These are phyloP conservation scores for Saturnispora zaruensis DNA, from an alignment of 805 yeast genomes.

Conservation along the genomic window DNA sequence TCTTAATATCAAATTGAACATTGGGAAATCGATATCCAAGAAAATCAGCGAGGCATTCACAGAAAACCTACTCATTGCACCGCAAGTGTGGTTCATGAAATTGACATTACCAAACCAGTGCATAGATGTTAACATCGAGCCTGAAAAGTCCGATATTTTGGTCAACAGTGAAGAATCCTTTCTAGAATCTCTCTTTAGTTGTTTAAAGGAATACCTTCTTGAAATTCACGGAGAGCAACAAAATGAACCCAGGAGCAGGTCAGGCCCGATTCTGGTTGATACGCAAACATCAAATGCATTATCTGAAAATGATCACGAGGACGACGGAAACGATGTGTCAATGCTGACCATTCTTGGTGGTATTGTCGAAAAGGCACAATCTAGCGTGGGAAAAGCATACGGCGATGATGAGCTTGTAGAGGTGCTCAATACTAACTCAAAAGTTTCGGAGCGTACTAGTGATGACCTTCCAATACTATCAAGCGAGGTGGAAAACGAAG, in stretches of 20 bases:
- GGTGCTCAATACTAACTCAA: not conserved
- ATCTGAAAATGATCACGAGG: not conserved
- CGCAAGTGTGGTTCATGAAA: constrained; percentile 30
- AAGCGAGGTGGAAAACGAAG: not conserved
- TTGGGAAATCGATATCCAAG: constrained; percentile 27
- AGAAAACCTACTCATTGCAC: constrained; percentile 20
- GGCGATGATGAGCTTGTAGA: not conserved
- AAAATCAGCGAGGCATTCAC: constrained; percentile 21
- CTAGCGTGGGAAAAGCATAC: not conserved
- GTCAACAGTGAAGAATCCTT: constrained; percentile 20
- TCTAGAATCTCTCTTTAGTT: constrained; percentile 13
- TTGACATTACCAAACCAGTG: constrained; percentile 17
- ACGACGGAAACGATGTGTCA: not conserved
- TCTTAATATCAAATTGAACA: constrained; percentile 19
- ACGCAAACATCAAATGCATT: not conserved
- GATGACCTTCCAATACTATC: not conserved
- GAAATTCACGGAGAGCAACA: constrained; percentile 8
- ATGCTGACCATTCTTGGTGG: not conserved
- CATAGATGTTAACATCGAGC: constrained; percentile 37
- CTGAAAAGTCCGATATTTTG: constrained; percentile 35
- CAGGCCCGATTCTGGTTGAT: not conserved
- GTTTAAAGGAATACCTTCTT: constrained; percentile 1
- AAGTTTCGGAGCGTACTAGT: not conserved
- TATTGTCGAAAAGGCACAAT: not conserved
- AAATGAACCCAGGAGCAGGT: constrained; percentile 2